phyloP scores from a whole-genome alignment of 129 eudicot species.

The Apium graveolens region DNA sequence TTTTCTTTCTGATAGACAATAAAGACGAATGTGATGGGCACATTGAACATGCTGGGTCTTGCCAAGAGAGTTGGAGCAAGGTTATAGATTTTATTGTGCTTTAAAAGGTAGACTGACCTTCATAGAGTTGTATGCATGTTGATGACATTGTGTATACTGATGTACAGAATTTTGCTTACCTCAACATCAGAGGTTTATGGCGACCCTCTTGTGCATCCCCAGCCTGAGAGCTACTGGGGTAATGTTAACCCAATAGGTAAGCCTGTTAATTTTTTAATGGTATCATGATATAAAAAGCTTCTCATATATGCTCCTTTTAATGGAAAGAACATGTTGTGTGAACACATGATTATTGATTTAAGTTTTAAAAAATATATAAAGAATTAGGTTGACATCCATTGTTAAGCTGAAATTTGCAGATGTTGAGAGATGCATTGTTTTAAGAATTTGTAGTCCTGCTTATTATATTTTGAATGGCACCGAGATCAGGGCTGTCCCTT shows the following conservation, averaged over 20 bases:
- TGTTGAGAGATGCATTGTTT: background rate
- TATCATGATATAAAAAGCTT: background rate
- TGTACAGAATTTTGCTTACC: constrained; percentile 64
- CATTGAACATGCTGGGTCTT: constrained; percentile 87
- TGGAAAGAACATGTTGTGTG: background rate
- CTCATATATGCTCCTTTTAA: background rate
- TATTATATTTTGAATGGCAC: background rate
- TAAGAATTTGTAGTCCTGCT: background rate
- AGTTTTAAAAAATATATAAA: background rate
- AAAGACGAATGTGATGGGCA: constrained; percentile 89
- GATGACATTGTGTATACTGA: background rate
- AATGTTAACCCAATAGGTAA: constrained; percentile 92
- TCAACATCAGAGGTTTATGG: constrained; percentile 95
- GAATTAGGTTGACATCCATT: background rate
- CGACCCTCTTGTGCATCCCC: constrained; percentile 89
- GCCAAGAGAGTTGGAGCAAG: constrained; percentile 93
- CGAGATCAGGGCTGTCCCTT: background rate
- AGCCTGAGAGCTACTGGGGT: constrained; percentile 88
- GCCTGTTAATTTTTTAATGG: background rate
- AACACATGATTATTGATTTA: background rate
- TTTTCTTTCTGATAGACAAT: constrained; percentile 46
- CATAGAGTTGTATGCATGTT: background rate
- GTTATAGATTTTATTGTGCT: constrained; percentile 23
- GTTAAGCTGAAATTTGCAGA: background rate
- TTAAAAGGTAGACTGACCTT: background rate